Evolutionary conservation across 2,329 filamentous ascomycete genomes (phyloP).

Genomic region (Cytospora schulzeri): DNA sequence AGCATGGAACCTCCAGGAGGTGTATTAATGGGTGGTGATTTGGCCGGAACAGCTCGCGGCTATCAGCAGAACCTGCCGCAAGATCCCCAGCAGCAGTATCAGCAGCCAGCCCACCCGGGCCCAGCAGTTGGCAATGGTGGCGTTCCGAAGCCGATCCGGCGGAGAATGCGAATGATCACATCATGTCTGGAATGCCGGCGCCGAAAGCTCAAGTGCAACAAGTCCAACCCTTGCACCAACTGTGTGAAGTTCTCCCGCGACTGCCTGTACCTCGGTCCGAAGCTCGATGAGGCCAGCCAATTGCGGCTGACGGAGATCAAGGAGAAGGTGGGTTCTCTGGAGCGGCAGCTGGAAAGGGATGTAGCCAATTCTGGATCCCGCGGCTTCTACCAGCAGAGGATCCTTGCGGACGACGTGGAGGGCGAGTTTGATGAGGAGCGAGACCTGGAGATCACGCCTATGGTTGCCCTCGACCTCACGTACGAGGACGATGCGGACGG

Average conservation of each 20-base stretch:
- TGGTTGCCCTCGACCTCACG: constrained; percentile 65
- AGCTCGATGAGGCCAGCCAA: constrained; percentile 70
- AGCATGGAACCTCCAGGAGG: background rate
- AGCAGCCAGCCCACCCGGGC: background rate
- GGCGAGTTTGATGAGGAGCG: constrained; percentile 62
- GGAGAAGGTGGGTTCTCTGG: constrained; percentile 73
- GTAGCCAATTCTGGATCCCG: constrained; percentile 52
- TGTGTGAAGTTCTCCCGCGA: constrained; percentile 58
- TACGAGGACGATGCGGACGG: constrained; percentile 66
- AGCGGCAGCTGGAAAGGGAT: constrained; percentile 69
- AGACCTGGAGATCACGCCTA: constrained; percentile 62
- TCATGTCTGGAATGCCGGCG: constrained; percentile 72
- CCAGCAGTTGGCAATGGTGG: constrained; percentile 2
- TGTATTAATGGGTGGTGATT: background rate
- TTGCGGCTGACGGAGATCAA: constrained; percentile 75
- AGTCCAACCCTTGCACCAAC: constrained; percentile 70
- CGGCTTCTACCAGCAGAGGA: constrained; percentile 39
- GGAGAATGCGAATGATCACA: constrained; percentile 67
- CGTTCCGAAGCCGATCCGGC: constrained; percentile 50
- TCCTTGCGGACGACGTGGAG: constrained; percentile 53
- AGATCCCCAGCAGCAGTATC: constrained; percentile 10
- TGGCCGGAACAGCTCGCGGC: background rate
- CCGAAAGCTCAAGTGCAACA: constrained; percentile 79
- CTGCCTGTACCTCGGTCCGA: constrained; percentile 66
- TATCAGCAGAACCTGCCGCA: constrained; percentile 6